Evolutionary conservation across 352 stramenopile genomes (phyloP).

Genomic region (Poterioochromonas sp.): DNA sequence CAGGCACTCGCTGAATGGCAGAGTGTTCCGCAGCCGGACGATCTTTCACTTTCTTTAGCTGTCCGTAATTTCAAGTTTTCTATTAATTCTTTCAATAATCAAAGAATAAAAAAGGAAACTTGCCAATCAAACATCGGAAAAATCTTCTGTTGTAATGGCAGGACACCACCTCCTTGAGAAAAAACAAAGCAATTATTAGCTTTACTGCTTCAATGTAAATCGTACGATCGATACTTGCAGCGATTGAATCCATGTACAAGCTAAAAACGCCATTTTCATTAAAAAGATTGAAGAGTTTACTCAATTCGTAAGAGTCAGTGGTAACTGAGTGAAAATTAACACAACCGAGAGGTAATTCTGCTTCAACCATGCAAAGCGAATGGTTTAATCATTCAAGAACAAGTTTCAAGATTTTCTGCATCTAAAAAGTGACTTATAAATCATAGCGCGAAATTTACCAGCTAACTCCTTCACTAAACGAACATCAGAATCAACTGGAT

Average conservation of each 20-base stretch:
- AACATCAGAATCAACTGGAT: not conserved
- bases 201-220: not conserved
- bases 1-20: too few relatives aligned
- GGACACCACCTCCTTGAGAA: not conserved
- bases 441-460: not conserved
- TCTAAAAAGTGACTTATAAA: not conserved
- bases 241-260: slow-evolving; percentile 22
- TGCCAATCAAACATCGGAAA: not conserved
- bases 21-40: too few relatives aligned
- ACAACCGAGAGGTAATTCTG: not conserved
- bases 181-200: not conserved
- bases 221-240: not conserved
- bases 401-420: not conserved
- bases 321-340: not conserved
- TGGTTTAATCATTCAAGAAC: not conserved
- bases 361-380: not conserved
- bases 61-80: slow-evolving; percentile 8
- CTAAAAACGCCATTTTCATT: slow-evolving; percentile 17
- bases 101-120: slow-evolving; percentile 14
- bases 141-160: not conserved
- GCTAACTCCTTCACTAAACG: not conserved
- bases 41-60: not conserved
- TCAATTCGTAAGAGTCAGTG: not conserved
- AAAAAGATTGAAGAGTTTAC: not conserved
- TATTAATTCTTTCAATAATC: slow-evolving; percentile 20